Percentiles rank a stretch among this genome's conserved stretches.
phyloP scores from a whole-genome alignment of 1,284 basidiomycete species.

The Trametes hirsuta region DNA sequence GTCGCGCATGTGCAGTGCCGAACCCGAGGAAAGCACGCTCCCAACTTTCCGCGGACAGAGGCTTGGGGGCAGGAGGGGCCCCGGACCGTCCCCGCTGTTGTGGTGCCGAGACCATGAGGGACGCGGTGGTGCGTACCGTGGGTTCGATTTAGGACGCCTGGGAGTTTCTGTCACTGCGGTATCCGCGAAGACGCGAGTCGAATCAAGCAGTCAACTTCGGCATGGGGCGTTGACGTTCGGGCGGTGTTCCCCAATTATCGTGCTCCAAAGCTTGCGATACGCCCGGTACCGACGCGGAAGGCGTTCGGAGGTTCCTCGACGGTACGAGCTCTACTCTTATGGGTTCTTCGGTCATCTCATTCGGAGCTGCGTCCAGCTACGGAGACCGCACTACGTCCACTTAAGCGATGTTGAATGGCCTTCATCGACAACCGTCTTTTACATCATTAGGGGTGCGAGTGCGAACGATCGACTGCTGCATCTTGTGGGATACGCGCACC shows the following conservation, averaged over 20 bases:
- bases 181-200: not conserved
- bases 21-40: not conserved
- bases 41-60: not conserved
- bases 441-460: not conserved
- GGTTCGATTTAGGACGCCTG: not conserved
- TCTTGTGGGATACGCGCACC: slow-evolving; percentile 3
- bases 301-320: too few relatives aligned
- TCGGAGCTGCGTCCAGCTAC: too few relatives aligned
- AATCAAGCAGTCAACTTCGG: not conserved
- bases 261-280: not conserved
- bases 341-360: too few relatives aligned
- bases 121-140: slow-evolving; percentile 7
- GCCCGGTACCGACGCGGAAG: too few relatives aligned
- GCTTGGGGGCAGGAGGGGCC: not conserved
- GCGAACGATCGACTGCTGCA: not conserved
- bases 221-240: not conserved
- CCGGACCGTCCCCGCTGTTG: not conserved
- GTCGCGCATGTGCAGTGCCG: not conserved
- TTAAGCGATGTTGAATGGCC: too few relatives aligned
- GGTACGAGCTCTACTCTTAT: too few relatives aligned
- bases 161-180: not conserved
- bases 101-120: slow-evolving; percentile 8
- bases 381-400: too few relatives aligned
- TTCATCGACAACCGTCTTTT: not conserved
- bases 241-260: not conserved